Base-by-base conservation (phyloP, 805 yeast genomes). In the Metschnikowia anglica region DNA sequence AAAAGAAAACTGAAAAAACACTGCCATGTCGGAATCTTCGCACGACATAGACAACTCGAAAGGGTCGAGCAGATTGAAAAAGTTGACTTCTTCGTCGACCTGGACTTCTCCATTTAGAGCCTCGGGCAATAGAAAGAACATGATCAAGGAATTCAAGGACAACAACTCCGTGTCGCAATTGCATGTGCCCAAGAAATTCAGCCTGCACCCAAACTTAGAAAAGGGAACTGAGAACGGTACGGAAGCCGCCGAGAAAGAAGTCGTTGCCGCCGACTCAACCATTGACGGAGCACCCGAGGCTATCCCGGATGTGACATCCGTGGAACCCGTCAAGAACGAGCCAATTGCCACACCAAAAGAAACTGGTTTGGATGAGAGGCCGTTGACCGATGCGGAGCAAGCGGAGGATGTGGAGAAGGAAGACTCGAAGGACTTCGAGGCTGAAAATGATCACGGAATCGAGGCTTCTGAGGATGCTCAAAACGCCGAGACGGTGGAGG, bases 71-170 rank as follows among this genome's bases (percentile, higher is more conserved):
- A 46, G 46, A 34, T 51, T 52, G 56, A 52, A 53, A 44, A 40
- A 46, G 37, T 48, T 49, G 48, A 37, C 55, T n/a, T 50, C 63
- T 20, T 58, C 62, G 28, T 48, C 58, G 18, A 60, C 63, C 2
- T 70, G 74, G 74, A 61, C 63, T 11, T 69, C 74, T 4, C 75
- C 74, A n/a, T 70, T 70, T 37, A 60, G 75, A 53, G 46, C 55
- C 20, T 35, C 57, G 9, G 46, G 54, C 5, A 23, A 49, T 28
- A 56, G 51, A 36, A 63, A 61, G 54, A 68, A 63, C 52, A 61
- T 65, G 40, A 54, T 59, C 36, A 53, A 68, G 48, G 63, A 68
- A 51, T 68, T 63, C 44, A 60, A 60, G 43, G 65, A 63, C 12
- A 55, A 56, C 31, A 70, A 69, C 53, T 52, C 56, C 24, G 62